Percentiles rank a stretch among this genome's conserved stretches.
These are phyloP conservation scores for Aspergillus cavernicola DNA, from an alignment of 495 filamentous ascomycete genomes.

Conservation along the genomic window DNA sequence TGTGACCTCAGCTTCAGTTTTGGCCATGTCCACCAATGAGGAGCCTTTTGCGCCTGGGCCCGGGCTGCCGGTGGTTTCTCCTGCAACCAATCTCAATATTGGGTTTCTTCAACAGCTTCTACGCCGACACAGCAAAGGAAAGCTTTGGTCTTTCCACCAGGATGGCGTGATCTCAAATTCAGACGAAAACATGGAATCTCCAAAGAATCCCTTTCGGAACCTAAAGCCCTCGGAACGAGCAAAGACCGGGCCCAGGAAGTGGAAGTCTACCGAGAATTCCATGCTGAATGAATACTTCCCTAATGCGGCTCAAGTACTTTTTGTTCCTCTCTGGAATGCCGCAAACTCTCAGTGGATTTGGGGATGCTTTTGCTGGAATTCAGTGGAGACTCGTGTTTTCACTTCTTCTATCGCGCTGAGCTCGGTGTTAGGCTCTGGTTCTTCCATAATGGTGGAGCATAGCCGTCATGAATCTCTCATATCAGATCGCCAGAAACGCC, in stretches of 20 bases:
- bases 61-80: constrained; percentile 26
- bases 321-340: constrained; percentile 67
- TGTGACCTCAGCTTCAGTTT: constrained; percentile 31
- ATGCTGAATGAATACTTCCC: constrained; percentile 46
- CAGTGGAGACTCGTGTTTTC: constrained; percentile 40
- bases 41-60: constrained; percentile 38
- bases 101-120: constrained; percentile 50
- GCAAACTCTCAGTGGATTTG: constrained; percentile 65
- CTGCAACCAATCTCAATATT: constrained; percentile 36
- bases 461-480: constrained; percentile 56
- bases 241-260: constrained; percentile 36
- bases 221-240: constrained; percentile 25
- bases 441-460: constrained; percentile 66
- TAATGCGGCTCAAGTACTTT: constrained; percentile 40
- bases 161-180: constrained; percentile 42
- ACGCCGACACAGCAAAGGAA: constrained; percentile 57
- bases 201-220: constrained; percentile 14
- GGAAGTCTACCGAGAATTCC: constrained; percentile 39
- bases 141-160: constrained; percentile 62
- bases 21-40: constrained; percentile 37
- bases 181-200: constrained; percentile 29
- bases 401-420: constrained; percentile 40
- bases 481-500: constrained; percentile 62
- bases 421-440: constrained; percentile 61
- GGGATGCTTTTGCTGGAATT: constrained; percentile 62